Base-by-base conservation (phyloP, 169 alveolate species). In the Cryptosporidium viatorum region DNA sequence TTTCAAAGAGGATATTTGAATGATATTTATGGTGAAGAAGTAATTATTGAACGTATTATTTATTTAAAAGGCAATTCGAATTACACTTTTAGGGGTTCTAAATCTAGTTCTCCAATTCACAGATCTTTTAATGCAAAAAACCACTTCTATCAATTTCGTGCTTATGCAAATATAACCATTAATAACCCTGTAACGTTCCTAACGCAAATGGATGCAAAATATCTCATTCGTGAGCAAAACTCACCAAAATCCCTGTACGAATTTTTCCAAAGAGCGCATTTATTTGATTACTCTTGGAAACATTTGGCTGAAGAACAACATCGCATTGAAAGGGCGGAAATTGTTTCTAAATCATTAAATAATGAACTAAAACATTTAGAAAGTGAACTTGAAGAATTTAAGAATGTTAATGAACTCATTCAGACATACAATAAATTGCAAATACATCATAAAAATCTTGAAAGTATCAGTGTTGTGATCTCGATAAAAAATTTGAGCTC, bases 11-110 rank as follows among this genome's bases (percentile, higher is more conserved):
- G 73, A 9, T 80, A 80, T 52, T 59, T 60, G 9, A 31, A 39
- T 16, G 89, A 80, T 65, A 26, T 80, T 41, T 80, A 59, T 62
- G 89, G 89, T 14, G 75, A 80, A 26, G 89, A 80, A 80, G 41
- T 80, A 23, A 80, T 80, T 39, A 43, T 80, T 60, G 89, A 80
- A 21, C 73, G 89, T 29, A 26, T 29, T 37, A 41, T 80, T 62
- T 80, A 80, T 65, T 43, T 65, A 50, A 80, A 50, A 48, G 80
- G 89, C 7, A 80, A n/a, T 59, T 43, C 80, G 5, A 65, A 39
- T 18, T 80, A 80, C 33, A 80, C 48, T 23, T 80, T 80, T 39
- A 35, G 14, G 23, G 89, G 89, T 41, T 62, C 75, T 14, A 80
- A 80, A 41, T 2, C 67, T 10, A 37, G 33, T 37, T 59, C 89